These are phyloP conservation scores for Hypoxylon sp. DNA, from an alignment of 2,329 filamentous ascomycete species.

Conservation along the genomic window DNA sequence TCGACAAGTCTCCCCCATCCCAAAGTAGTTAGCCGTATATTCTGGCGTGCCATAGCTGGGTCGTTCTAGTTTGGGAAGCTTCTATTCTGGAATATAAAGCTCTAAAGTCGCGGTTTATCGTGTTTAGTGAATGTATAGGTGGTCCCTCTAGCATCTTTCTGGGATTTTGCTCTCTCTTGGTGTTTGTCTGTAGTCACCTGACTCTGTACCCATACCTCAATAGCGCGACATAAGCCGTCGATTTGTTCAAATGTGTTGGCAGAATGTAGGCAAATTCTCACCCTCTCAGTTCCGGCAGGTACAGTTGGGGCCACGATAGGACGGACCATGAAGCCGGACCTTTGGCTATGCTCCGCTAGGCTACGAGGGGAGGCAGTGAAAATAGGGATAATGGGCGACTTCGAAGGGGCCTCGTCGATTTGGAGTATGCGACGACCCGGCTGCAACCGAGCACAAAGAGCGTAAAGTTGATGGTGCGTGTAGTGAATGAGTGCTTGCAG, in stretches of 20 bases:
- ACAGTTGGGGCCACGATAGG: conserved; percentile 72
- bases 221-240: conserved; percentile 59
- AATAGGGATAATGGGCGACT: conserved; percentile 70
- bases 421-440: conserved; percentile 41
- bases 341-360: conserved; percentile 67
- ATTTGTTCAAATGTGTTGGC: conserved; percentile 68
- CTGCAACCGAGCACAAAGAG: conserved; percentile 46
- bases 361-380: conserved; percentile 65
- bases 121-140: conserved; percentile 5
- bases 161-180: neutral
- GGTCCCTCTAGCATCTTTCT: neutral
- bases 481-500: conserved; percentile 61
- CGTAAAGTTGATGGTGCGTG: conserved; percentile 58
- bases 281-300: conserved; percentile 66
- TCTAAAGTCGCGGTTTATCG: conserved; percentile 34
- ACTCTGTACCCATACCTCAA: conserved; percentile 44
- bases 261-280: conserved; percentile 71
- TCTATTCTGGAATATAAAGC: conserved; percentile 5
- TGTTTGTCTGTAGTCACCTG: neutral
- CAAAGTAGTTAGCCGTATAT: neutral
- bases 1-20: conserved; percentile 43
- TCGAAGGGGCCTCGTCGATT: conserved; percentile 53
- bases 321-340: conserved; percentile 65
- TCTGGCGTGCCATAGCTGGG: conserved; percentile 1
- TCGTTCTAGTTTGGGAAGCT: neutral